Evolutionary conservation across 495 filamentous ascomycete species (phyloP).

Genomic region (Xylaria palmicola): DNA sequence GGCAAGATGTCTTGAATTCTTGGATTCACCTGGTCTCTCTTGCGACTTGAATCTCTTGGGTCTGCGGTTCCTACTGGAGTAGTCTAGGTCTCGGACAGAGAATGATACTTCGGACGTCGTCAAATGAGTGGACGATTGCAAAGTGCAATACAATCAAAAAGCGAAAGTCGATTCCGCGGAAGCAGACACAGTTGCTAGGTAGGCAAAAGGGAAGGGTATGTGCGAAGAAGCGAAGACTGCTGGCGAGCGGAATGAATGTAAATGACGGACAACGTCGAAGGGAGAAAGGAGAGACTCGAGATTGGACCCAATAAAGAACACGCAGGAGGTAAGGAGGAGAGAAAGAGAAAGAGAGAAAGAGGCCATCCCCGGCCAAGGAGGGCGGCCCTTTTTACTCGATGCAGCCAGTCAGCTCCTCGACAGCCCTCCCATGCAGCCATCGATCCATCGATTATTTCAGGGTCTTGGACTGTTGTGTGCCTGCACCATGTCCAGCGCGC

Average conservation of each 20-base stretch:
- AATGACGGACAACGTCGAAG: constrained; percentile 31
- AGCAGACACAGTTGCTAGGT: constrained; percentile 45
- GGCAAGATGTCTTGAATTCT: constrained; percentile 8
- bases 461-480: no score
- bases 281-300: constrained; percentile 34
- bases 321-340: constrained; percentile 25
- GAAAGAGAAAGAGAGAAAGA: constrained; percentile 6
- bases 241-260: constrained; percentile 30
- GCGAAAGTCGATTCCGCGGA: constrained; percentile 51
- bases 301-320: constrained; percentile 29
- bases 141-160: constrained; percentile 31
- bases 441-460: neutral
- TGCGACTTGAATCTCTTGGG: constrained; percentile 15
- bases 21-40: constrained; percentile 18
- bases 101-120: constrained; percentile 30
- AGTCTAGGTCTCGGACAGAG: constrained; percentile 26
- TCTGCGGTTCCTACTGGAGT: constrained; percentile 24
- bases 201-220: constrained; percentile 26
- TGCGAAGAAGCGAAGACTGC: constrained; percentile 31
- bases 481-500: neutral
- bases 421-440: neutral
- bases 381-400: constrained; percentile 6
- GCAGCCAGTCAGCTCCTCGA: neutral
- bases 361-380: constrained; percentile 3
- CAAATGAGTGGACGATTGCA: constrained; percentile 35